Percentiles rank a stretch among this genome's conserved stretches.
Conservation (phyloP, 1,284 basidiomycete genomes). For the Irpex sp. region DNA sequence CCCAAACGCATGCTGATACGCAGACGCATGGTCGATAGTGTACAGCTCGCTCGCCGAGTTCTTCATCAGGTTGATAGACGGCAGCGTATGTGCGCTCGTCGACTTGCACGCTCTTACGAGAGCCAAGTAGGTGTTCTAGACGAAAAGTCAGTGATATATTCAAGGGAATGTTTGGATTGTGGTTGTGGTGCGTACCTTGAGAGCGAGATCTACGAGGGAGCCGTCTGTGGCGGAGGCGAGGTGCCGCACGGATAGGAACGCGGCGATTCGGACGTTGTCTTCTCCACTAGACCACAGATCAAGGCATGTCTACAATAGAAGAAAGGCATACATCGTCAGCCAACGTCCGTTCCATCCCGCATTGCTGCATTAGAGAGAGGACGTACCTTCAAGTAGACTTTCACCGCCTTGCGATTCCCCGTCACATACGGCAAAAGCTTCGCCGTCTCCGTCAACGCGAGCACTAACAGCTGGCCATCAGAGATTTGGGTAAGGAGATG, state of each 20-base stretch:
- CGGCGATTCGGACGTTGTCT: slow-evolving; percentile 82
- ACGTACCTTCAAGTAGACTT: slow-evolving; percentile 81
- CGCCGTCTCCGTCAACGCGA: slow-evolving; percentile 76
- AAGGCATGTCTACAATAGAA: slow-evolving; percentile 58
- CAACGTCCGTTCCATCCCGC: too few species aligned
- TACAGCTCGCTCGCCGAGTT: slow-evolving; percentile 94
- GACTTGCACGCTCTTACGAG: slow-evolving; percentile 80
- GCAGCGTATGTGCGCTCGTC: slow-evolving; percentile 83
- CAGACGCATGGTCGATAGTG: slow-evolving; percentile 64
- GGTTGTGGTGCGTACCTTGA: slow-evolving; percentile 64
- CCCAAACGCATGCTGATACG: slow-evolving; percentile 95
- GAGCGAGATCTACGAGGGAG: slow-evolving; percentile 77
- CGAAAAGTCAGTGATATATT: slow-evolving; percentile 1
- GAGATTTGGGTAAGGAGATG: slow-evolving; percentile 77
- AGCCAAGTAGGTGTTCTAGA: slow-evolving; percentile 80
- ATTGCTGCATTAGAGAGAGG: too few species aligned
- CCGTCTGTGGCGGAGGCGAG: slow-evolving; percentile 79
- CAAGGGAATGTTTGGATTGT: not conserved
- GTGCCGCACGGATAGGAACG: slow-evolving; percentile 83
- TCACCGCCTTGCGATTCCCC: slow-evolving; percentile 77
- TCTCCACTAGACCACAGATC: slow-evolving; percentile 79
- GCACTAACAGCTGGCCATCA: slow-evolving; percentile 59
- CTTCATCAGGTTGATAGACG: slow-evolving; percentile 97
- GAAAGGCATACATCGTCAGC: not conserved
- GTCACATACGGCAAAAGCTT: slow-evolving; percentile 86